Base-by-base conservation (phyloP, 306 rosid genomes). In the Lablab purpureus region DNA sequence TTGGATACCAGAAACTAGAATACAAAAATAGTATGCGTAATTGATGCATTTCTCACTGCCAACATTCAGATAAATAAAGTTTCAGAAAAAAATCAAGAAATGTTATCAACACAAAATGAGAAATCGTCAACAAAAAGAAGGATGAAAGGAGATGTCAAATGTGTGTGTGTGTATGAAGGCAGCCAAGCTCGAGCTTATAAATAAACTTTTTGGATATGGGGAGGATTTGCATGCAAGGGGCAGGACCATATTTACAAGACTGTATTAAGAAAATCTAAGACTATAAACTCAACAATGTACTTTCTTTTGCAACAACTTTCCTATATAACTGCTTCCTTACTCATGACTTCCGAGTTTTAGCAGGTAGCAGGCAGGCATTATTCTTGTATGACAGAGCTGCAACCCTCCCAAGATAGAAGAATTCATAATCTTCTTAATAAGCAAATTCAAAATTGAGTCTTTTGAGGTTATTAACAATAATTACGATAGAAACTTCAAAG, bases 1-100 rank as follows among this genome's bases (percentile, higher is more conserved):
- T 22, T 51, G 30, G 56, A 77, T 65, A 77, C n/a, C 27, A 78
- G 76, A 66, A 23, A 54, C 51, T 37, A 10, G 54, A 22, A 75
- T 47, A 5, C n/a, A 46, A 21, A 77, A 46, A 27, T 36, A 75
- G 25, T 18, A 49, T 51, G 54, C 18, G 67, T 32, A 22, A 37
- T 52, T 3, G 15, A 37, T 49, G 32, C 64, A 63, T 32, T 51
- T 70, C 43, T 36, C 68, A 64, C 75, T 45, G 22, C 74, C 37
- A 68, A 46, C 45, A 45, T 25, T 36, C 55, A 43, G 75, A 36
- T 41, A 13, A 65, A 81, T 30, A 45, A 58, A 56, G 22, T 76
- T 30, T 67, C 32, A 56, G 8, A 10, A 77, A 62, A 67, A 37
- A 75, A 65, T 66, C 64, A 74, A 68, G 55, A 36, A 47, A 19